A percentile compares a stretch with the other conserved stretches of the same genome.
These are phyloP conservation scores for Purpureocillium takamizusanense DNA, from an alignment of 2,329 filamentous ascomycete species.

Conservation along the genomic window DNA sequence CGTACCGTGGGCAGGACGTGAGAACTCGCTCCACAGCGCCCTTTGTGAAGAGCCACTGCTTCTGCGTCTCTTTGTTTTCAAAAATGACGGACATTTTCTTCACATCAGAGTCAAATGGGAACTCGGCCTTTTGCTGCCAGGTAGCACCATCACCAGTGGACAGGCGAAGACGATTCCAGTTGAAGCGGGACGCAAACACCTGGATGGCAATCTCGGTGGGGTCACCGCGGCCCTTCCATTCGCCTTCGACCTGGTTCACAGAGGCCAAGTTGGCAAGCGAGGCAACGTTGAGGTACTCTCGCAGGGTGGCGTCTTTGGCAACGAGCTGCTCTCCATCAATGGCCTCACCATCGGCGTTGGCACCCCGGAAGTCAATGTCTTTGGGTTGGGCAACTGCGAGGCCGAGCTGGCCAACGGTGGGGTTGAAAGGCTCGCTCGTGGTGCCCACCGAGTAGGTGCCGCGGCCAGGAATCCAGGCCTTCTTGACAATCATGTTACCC, in stretches of 20 bases:
- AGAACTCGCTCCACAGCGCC: slow-evolving; percentile 64
- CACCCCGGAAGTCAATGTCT: slow-evolving; percentile 19
- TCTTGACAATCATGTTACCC: slow-evolving; percentile 44
- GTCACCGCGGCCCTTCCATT: slow-evolving; percentile 57
- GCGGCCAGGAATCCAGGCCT: slow-evolving; percentile 40
- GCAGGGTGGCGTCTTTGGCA: slow-evolving; percentile 36
- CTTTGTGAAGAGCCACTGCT: slow-evolving; percentile 49
- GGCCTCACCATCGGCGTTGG: slow-evolving; percentile 16
- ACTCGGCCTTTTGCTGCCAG: slow-evolving; percentile 56
- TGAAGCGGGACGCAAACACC: slow-evolving; percentile 62
- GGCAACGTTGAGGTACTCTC: slow-evolving; percentile 52
- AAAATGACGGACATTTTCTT: slow-evolving; percentile 73
- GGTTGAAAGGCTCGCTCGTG: slow-evolving; percentile 49
- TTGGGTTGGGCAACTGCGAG: slow-evolving; percentile 26
- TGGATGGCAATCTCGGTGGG: slow-evolving; percentile 64
- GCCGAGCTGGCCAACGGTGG: slow-evolving; percentile 37
- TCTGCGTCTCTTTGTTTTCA: slow-evolving; percentile 26
- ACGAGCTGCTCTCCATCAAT: slow-evolving; percentile 22
- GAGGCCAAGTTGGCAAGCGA: slow-evolving; percentile 58
- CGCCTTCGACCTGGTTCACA: slow-evolving; percentile 43
- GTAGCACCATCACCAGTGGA: slow-evolving; percentile 37
- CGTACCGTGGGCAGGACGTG: slow-evolving; percentile 47
- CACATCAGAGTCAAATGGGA: slow-evolving; percentile 64
- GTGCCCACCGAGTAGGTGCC: slow-evolving; percentile 37
- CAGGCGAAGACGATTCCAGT: slow-evolving; percentile 47